Percentiles rank a stretch among this genome's conserved stretches.
Conservation (phyloP, 2,329 filamentous ascomycete genomes). For the Westerdykella aurantiaca region DNA sequence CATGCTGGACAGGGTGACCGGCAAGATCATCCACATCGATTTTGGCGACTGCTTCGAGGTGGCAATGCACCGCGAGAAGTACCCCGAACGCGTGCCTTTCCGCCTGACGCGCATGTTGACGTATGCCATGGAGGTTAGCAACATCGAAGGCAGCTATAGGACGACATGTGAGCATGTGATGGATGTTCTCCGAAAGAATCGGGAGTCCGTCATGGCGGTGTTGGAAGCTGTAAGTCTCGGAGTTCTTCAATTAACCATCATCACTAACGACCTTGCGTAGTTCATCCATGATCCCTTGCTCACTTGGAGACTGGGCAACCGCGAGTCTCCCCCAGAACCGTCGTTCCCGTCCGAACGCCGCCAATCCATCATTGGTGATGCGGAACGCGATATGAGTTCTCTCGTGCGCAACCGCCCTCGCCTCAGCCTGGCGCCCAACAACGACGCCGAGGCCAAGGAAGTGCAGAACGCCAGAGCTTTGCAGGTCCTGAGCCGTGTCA, state of each 20-base stretch:
- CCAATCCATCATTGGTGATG: slow-evolving; percentile 52
- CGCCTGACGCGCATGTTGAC: slow-evolving; percentile 97
- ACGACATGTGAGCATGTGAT: slow-evolving; percentile 99
- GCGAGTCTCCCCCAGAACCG: slow-evolving; percentile 55
- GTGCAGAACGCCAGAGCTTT: slow-evolving; percentile 89
- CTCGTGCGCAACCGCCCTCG: slow-evolving; percentile 34
- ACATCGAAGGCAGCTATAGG: slow-evolving; percentile 96
- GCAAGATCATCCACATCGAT: slow-evolving; percentile 97
- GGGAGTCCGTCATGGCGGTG: slow-evolving; percentile 97
- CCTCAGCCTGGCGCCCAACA: slow-evolving; percentile 31
- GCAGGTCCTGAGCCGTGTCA: slow-evolving; percentile 84
- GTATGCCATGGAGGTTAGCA: slow-evolving; percentile 99
- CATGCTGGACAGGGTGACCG: slow-evolving; percentile 92
- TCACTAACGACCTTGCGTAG: slow-evolving; percentile 41
- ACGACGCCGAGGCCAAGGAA: slow-evolving; percentile 53
- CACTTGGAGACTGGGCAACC: slow-evolving; percentile 78
- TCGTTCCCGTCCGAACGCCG: slow-evolving; percentile 58
- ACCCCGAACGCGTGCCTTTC: slow-evolving; percentile 96
- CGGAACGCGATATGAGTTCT: slow-evolving; percentile 22
- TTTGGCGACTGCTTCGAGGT: slow-evolving; percentile 99
- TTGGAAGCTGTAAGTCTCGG: slow-evolving; percentile 76
- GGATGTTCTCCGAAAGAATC: slow-evolving; percentile 92
- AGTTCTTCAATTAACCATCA: slow-evolving; percentile 1
- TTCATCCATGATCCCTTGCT: slow-evolving; percentile 99
- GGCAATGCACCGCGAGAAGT: slow-evolving; percentile 99